Evolutionary conservation across 768 basidiomycete species (phyloP), one percentile per base, ranked within the genome.

Genomic region (Grammothele lineata): DNA sequence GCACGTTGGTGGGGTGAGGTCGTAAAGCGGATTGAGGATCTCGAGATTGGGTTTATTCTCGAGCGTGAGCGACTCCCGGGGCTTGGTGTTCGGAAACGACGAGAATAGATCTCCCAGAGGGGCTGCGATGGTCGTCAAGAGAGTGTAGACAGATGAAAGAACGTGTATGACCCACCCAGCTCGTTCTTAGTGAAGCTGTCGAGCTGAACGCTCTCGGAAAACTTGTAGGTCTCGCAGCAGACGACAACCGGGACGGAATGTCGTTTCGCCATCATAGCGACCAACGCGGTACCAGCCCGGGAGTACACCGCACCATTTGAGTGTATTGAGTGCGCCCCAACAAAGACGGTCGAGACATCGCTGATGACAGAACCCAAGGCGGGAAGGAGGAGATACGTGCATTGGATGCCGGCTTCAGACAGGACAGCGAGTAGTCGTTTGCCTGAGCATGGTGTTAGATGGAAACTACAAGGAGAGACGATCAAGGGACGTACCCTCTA

Each of bases 181-280:
- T 99, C 96, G 59, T 99, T 99, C 66, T 90, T 92, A 36, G 88
- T 92, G 57, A 99, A 93, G 17, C 87, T 87, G 64, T 99, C 96
- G 45, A 98, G 72, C 65, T 89, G 85, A 23, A 98, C 85, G 26
- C 82, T 81, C 57, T 98, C 95, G 15, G 89, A 88, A 59, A 94
- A 98, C 66, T 99, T 99, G 71, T 98, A 98, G 4, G 96, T 99
- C 68, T 98, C 96, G 58, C 94, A 96, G 54, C 93, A 97, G 21
- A 96, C 92, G 27, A 99, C 81, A 6, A 98, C 93, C 4, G 96
- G 95, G 0, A 97, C 87, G 19, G 83, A 84, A 58, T 86, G 79
- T 38, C 81, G 80, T 65, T 90, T 91, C 1, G 92, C 90, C 76
- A 97, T 83, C 94, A 98, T 95, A 1, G 94, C 91, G 5, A 98